Evolutionary conservation across 805 yeast species (phyloP).

Genomic region (Metschnikowia kofuensis): DNA sequence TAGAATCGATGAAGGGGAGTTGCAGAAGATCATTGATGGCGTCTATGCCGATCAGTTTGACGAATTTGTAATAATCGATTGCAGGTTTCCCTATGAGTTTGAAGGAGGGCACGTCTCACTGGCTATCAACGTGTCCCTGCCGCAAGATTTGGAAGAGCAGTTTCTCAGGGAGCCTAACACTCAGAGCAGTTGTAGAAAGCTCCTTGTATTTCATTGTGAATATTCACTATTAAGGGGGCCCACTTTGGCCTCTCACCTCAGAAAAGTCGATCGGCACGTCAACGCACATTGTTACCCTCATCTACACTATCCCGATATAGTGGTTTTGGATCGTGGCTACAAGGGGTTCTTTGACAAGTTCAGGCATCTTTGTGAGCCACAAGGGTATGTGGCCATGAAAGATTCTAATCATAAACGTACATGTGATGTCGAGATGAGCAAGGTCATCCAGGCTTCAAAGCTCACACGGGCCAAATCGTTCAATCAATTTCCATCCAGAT

Average conservation of each 20-base stretch:
- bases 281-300: conserved; percentile 78
- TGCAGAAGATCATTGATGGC: conserved; percentile 59
- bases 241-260: conserved; percentile 77
- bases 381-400: conserved; percentile 83
- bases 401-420: conserved; percentile 31
- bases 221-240: conserved; percentile 95
- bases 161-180: conserved; percentile 32
- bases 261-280: conserved; percentile 75
- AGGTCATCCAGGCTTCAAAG: conserved; percentile 41
- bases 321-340: conserved; percentile 90
- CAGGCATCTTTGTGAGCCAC: conserved; percentile 65
- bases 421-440: conserved; percentile 48
- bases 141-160: conserved; percentile 60
- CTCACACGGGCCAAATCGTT: conserved; percentile 40
- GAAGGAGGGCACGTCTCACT: conserved; percentile 89
- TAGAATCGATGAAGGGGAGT: conserved; percentile 58
- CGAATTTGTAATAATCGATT: conserved; percentile 66
- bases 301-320: conserved; percentile 83
- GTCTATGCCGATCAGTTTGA: conserved; percentile 48
- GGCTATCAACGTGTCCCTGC: conserved; percentile 74
- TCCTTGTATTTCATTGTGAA: conserved; percentile 91
- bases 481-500: conserved; percentile 22
- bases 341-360: conserved; percentile 64
- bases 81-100: conserved; percentile 90
- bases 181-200: conserved; percentile 28